Evolutionary conservation across 176 grass and related monocot genomes (phyloP).

Genomic region (Cenchrus purpureus): DNA sequence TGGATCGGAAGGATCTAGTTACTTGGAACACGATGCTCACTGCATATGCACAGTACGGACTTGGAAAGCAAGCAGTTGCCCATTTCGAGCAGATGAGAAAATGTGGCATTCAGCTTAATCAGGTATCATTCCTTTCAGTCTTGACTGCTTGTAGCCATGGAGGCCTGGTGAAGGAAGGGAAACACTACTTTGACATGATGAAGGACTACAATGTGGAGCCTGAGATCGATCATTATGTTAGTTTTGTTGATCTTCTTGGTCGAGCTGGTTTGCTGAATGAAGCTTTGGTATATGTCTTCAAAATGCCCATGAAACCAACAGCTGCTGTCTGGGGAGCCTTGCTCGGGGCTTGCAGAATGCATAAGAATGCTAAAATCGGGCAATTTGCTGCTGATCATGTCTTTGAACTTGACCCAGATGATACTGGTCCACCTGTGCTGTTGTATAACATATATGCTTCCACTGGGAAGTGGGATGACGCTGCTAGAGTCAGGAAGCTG

Average conservation of each 20-base stretch:
- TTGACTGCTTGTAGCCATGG: conserved; percentile 73
- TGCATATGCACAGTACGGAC: conserved; percentile 61
- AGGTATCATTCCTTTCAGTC: conserved; percentile 64
- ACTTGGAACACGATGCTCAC: conserved; percentile 85
- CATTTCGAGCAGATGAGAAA: conserved; percentile 69
- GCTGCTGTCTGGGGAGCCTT: conserved; percentile 82
- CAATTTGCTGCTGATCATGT: conserved; percentile 59
- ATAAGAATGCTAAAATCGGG: conserved; percentile 66
- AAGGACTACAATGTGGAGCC: conserved; percentile 56
- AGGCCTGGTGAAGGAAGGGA: conserved; percentile 67
- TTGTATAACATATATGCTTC: conserved; percentile 80
- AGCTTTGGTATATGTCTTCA: conserved; percentile 58
- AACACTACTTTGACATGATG: conserved; percentile 69
- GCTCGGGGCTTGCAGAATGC: conserved; percentile 78
- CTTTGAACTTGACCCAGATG: conserved; percentile 70
- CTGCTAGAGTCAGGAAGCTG: conserved; percentile 69
- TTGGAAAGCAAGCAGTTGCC: conserved; percentile 51
- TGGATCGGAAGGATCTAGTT: conserved; percentile 61
- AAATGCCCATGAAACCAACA: conserved; percentile 68
- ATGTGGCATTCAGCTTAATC: conserved; percentile 58
- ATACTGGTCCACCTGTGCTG: conserved; percentile 66
- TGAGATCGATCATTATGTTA: conserved; percentile 65
- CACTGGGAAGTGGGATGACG: conserved; percentile 63
- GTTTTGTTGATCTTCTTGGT: conserved; percentile 64
- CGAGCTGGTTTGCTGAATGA: conserved; percentile 63